A percentile compares a stretch with the other conserved stretches of the same genome.
These are phyloP conservation scores for Pleoardoris graminearum DNA, from an alignment of 2,329 filamentous ascomycete genomes.

Conservation along the genomic window DNA sequence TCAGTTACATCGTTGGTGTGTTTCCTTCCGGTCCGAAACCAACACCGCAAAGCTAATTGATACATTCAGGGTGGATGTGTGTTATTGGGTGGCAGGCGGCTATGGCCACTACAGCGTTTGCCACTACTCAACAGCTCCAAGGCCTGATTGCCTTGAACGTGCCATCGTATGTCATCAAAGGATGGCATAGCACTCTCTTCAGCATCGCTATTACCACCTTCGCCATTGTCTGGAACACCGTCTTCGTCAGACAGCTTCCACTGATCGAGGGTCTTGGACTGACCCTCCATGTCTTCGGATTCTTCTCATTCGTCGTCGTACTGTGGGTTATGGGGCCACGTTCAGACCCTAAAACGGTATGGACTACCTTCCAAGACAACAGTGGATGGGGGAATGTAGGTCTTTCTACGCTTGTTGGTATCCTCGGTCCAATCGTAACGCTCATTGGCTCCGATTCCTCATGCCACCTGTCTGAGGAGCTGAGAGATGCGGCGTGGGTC, in stretches of 20 bases:
- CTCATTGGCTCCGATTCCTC: constrained; percentile 35
- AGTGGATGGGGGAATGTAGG: constrained; percentile 47
- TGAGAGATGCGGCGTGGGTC: constrained; percentile 37
- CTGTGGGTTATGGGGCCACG: constrained; percentile 34
- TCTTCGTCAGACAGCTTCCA: constrained; percentile 48
- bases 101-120: constrained; percentile 30
- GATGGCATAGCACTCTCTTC: constrained; percentile 55
- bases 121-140: constrained; percentile 25
- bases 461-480: constrained; percentile 39
- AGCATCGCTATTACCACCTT: constrained; percentile 47
- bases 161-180: constrained; percentile 37
- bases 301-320: constrained; percentile 53
- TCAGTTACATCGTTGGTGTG: constrained; percentile 39
- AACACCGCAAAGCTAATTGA: too few species aligned
- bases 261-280: constrained; percentile 51
- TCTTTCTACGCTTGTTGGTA: constrained; percentile 48
- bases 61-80: constrained; percentile 47
- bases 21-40: too few species aligned
- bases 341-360: constrained; percentile 45
- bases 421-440: constrained; percentile 34
- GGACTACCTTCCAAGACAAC: constrained; percentile 51
- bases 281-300: constrained; percentile 53
- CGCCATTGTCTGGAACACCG: constrained; percentile 46
- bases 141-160: constrained; percentile 42
- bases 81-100: constrained; percentile 45